Evolutionary conservation across 441 rosid genomes (phyloP).

Genomic region (Erodium texanum): DNA sequence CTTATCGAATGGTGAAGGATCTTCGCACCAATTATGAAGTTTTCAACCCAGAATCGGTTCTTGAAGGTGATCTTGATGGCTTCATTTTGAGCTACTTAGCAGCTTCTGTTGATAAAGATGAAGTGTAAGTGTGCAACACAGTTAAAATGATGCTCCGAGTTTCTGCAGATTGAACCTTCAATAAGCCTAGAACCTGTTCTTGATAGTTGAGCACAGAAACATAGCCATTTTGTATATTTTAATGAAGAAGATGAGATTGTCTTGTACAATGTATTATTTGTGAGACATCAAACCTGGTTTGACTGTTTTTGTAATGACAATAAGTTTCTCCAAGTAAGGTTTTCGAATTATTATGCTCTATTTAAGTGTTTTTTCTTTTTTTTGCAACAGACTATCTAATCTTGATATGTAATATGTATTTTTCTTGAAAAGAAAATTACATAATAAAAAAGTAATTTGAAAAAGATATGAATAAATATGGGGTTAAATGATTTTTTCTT

Average conservation of each 20-base stretch:
- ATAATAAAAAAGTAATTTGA: too few relatives aligned
- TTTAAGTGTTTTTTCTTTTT: too few relatives aligned
- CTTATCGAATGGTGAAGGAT: conserved; percentile 93
- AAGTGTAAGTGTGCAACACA: conserved; percentile 3
- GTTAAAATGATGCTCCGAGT: background rate
- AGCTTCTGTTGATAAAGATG: conserved; percentile 55
- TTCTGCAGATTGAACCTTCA: background rate
- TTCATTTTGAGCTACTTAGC: conserved; percentile 79
- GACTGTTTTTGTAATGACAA: background rate
- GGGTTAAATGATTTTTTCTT: too few relatives aligned
- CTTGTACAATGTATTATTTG: background rate
- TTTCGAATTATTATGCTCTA: too few relatives aligned
- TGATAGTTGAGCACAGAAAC: background rate
- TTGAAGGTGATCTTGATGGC: conserved; percentile 88
- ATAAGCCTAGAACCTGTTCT: background rate
- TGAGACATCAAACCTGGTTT: background rate
- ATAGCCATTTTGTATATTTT: background rate
- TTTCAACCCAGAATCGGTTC: conserved; percentile 78
- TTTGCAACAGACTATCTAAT: too few relatives aligned
- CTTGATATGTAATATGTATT: too few relatives aligned
- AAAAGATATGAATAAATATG: too few relatives aligned
- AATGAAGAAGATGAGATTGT: background rate
- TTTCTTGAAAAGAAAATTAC: too few relatives aligned
- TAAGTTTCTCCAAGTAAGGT: too few relatives aligned
- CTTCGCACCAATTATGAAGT: conserved; percentile 84